These are phyloP conservation scores for Candida glaebosa DNA, from an alignment of 805 yeast species.

Conservation along the genomic window DNA sequence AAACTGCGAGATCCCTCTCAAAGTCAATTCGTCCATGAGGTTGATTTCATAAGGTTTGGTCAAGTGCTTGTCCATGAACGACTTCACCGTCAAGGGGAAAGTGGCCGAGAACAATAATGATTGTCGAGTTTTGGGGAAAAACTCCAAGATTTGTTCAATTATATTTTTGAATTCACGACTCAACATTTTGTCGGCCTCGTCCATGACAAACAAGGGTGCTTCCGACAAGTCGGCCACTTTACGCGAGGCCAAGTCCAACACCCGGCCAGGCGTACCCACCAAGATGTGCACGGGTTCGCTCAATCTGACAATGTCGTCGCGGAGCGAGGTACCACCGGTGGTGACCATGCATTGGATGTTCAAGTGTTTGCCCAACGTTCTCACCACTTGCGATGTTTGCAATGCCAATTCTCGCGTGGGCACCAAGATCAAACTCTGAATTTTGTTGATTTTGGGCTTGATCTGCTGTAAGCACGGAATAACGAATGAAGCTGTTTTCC, in stretches of 20 bases:
- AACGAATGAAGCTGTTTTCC: constrained; percentile 96
- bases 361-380: constrained; percentile 91
- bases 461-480: constrained; percentile 89
- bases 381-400: constrained; percentile 96
- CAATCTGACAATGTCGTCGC: constrained; percentile 91
- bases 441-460: constrained; percentile 77
- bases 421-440: constrained; percentile 89
- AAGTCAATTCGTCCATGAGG: constrained; percentile 94
- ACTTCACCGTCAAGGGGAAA: constrained; percentile 90
- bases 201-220: constrained; percentile 90
- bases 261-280: constrained; percentile 98
- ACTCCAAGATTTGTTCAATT: constrained; percentile 79
- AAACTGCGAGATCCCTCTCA: constrained; percentile 94
- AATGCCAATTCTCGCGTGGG: constrained; percentile 98
- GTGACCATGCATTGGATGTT: constrained; percentile 94
- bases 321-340: constrained; percentile 93
- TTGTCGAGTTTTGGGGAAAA: constrained; percentile 70
- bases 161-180: constrained; percentile 84
- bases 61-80: constrained; percentile 87
- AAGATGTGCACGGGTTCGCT: constrained; percentile 90
- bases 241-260: constrained; percentile 88
- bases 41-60: constrained; percentile 93
- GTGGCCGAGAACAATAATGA: constrained; percentile 91
- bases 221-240: constrained; percentile 81
- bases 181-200: constrained; percentile 97